Evolutionary conservation across 1,284 basidiomycete species (phyloP), one percentile per base, ranked within the genome.

Genomic region (Grifola frondosa): DNA sequence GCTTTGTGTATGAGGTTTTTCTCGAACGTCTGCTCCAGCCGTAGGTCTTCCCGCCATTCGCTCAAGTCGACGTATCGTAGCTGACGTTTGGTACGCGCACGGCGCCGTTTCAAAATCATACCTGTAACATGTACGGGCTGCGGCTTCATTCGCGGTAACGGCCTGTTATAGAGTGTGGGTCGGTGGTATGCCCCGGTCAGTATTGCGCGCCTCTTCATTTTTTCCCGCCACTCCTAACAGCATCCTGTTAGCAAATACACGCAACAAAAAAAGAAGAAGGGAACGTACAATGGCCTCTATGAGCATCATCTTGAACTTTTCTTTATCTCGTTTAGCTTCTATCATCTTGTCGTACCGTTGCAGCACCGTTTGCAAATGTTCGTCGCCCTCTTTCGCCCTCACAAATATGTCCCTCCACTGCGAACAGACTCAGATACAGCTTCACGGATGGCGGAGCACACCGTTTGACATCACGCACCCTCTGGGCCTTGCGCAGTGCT

Each of bases 121-220:
- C 77, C 74, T 0, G 77, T 74, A 30, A 92, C 74, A 12, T 74
- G 68, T 3, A 65, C 49, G 0, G 92, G 91, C 50, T 94, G 90
- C 0, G 88, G 88, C 42, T 76, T 80, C 53, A 94, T 65, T 0
- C 88, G 77, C 0, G 90, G 90, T 6, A 94, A 71, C 0, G 88
- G 84, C 0, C 65, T 70, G 59, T 89, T 80, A 63, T 67, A 80
- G 6, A 77, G 38, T 0, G 82, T 74, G 0, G 88, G 75, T 9
- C 78, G 78, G 20, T 90, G 59, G 57, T 80, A 77, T 5, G 71
- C 74, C 4, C 88, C 87, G 1, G 86, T 90, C 41, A 89, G 63
- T 28, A 83, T 80, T 4, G 85, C 79, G 1, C 79, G 73, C 23
- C 68, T 73, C 26, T 67, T 69, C 37, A 83, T 63, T 30, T 67